Evolutionary conservation across 2,329 filamentous ascomycete species (phyloP).

Genomic region (Rutstroemia sp.): DNA sequence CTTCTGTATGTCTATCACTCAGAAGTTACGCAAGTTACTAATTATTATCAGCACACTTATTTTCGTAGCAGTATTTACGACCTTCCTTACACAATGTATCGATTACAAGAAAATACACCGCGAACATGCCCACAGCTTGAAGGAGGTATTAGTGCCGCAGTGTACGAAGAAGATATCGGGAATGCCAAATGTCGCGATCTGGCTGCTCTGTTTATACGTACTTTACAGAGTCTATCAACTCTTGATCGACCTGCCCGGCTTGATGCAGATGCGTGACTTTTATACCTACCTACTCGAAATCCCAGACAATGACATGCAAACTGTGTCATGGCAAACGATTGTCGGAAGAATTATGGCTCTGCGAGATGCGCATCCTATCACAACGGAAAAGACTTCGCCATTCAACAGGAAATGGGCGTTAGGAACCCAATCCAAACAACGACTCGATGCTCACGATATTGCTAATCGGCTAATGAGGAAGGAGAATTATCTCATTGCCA

Average conservation of each 20-base stretch:
- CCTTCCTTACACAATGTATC: constrained; percentile 62
- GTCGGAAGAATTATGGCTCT: constrained; percentile 63
- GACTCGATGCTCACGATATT: constrained; percentile 93
- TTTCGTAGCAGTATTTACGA: constrained; percentile 61
- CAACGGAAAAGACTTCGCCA: constrained; percentile 53
- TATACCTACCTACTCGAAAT: constrained; percentile 62
- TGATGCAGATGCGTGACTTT: constrained; percentile 61
- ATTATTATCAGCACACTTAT: constrained; percentile 45
- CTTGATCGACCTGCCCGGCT: constrained; percentile 48
- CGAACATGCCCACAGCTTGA: constrained; percentile 36
- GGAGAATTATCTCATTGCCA: constrained; percentile 92
- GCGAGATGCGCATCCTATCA: constrained; percentile 61
- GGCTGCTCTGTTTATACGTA: constrained; percentile 60
- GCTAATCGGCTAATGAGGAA: constrained; percentile 94
- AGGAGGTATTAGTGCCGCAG: constrained; percentile 50
- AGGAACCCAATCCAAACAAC: constrained; percentile 82
- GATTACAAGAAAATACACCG: constrained; percentile 52
- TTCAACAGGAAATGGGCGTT: constrained; percentile 46
- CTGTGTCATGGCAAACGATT: constrained; percentile 66
- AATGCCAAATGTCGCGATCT: constrained; percentile 36
- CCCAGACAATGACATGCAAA: constrained; percentile 64
- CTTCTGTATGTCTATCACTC: constrained; percentile 41
- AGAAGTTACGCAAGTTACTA: constrained; percentile 8
- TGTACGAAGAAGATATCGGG: constrained; percentile 40
- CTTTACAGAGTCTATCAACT: constrained; percentile 52